phyloP scores from a whole-genome alignment of 768 basidiomycete genomes.

The Pisolithus microcarpus region DNA sequence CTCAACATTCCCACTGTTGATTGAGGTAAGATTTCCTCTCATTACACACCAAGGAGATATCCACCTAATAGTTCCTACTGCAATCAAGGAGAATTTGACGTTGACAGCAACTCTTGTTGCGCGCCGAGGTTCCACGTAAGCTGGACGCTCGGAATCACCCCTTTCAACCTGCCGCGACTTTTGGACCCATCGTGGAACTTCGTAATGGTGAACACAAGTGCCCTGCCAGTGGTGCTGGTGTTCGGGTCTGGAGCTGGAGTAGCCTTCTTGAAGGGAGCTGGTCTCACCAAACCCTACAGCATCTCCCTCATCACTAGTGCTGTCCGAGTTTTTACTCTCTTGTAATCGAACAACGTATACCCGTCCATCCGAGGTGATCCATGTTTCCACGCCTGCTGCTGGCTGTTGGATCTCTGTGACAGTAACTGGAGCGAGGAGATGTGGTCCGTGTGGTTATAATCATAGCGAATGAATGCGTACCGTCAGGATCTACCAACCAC shows the following conservation, averaged over 20 bases:
- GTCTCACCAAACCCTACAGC: conserved; percentile 27
- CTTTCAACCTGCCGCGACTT: conserved; percentile 58
- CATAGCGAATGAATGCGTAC: conserved; percentile 31
- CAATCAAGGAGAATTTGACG: conserved; percentile 72
- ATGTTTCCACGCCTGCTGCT: conserved; percentile 59
- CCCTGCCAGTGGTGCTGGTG: conserved; percentile 52
- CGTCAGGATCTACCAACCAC: conserved; percentile 71
- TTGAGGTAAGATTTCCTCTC: not conserved
- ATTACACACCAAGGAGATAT: not conserved
- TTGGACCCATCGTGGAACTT: conserved; percentile 72
- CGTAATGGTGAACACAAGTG: conserved; percentile 71
- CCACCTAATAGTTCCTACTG: conserved; percentile 70
- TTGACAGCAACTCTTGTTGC: conserved; percentile 67
- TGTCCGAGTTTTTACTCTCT: conserved; percentile 27
- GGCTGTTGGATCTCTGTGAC: conserved; percentile 58
- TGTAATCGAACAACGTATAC: conserved; percentile 69
- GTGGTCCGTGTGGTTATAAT: not conserved
- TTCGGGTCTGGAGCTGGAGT: conserved; percentile 1
- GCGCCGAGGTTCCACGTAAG: conserved; percentile 60
- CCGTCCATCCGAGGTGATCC: conserved; percentile 82
- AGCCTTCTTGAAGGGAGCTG: conserved; percentile 3
- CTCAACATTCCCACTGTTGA: conserved; percentile 54
- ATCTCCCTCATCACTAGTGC: conserved; percentile 37
- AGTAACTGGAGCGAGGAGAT: conserved; percentile 38
- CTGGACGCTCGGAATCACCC: conserved; percentile 27